Base-by-base conservation (phyloP, 2,329 filamentous ascomycete species). In the Tolypocladium ophioglossoides region DNA sequence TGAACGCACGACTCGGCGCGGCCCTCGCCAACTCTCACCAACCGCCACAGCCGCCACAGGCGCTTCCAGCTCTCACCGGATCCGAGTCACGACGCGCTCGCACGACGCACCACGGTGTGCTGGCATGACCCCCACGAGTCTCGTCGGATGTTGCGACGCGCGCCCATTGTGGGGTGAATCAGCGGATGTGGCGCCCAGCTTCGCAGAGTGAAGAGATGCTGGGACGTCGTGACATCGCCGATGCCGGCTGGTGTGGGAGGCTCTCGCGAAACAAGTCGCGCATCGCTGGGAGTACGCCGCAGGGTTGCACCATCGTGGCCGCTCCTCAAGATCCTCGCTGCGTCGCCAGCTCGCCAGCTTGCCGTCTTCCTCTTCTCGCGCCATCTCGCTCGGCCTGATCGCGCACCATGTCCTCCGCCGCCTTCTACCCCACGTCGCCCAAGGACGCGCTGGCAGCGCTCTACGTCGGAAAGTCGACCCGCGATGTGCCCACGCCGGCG, bases 401-500 rank as follows among this genome's bases (percentile, higher is more conserved):
- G 27, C 30, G n/a, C 50, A 32, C 11, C 24, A 64, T 64, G 61
- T 55, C 62, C 16, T 59, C 57, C 11, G n/a, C 52, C 40, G 38
- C 53, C 53, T 61, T 63, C 50, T 66, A 59, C 41, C 60, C 63
- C 20, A 41, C 59, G 11, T 59, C 64, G 27, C 58, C 63, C 30
- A 60, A 59, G 38, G 59, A 64, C 37, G 56, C 55, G 10, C 54
- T 66, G 24, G 51, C 55, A n/a, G 50, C 57, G 27, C 54, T 52
- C 37, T 66, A 62, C 63, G 70, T 88, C 27, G 84, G 84, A 55
- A 79, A 82, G 61, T 75, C 72, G 2, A 72, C 91, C 38, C 64
- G 72, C 51, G 75, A 84, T 49, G 71, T 90, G 1, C 78, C 79
- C 18, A 83, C 83, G 0, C 89, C 89, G 1, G 79, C 85, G 1